A percentile compares a stretch with the other conserved stretches of the same genome.
phyloP scores from a whole-genome alignment of 148 eudicot species.

The Rheum nobile region DNA sequence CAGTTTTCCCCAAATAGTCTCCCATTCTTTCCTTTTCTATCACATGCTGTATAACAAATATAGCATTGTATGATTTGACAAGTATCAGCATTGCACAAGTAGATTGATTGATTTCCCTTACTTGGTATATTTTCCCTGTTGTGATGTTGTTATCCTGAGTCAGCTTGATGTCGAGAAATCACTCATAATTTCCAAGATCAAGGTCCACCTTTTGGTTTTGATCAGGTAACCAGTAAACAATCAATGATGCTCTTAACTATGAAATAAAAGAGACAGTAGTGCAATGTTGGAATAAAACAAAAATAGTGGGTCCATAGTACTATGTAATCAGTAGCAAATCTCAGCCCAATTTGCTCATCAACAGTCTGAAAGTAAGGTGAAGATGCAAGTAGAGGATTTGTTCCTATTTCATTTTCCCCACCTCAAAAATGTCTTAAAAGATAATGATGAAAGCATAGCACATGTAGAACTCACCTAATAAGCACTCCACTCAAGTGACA shows the following conservation, averaged over 20 bases:
- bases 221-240: neutral
- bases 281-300: no score
- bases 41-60: neutral
- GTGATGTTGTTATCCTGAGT: neutral
- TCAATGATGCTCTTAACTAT: neutral
- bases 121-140: no score
- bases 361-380: neutral
- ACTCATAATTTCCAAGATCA: conserved; percentile 26
- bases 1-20: no score
- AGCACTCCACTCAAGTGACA: neutral
- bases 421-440: neutral
- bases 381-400: neutral
- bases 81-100: neutral
- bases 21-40: no score
- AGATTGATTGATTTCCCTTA: neutral
- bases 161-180: conserved; percentile 10
- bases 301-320: no score
- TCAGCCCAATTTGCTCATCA: neutral
- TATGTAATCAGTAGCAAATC: neutral
- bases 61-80: neutral
- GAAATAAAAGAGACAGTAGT: neutral
- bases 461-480: neutral
- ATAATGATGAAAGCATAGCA: neutral
- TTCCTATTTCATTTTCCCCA: neutral
- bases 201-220: neutral